Evolutionary conservation across 176 grass and related monocot genomes (phyloP), one percentile per base, ranked within the genome.

Genomic region (Carex parvula): DNA sequence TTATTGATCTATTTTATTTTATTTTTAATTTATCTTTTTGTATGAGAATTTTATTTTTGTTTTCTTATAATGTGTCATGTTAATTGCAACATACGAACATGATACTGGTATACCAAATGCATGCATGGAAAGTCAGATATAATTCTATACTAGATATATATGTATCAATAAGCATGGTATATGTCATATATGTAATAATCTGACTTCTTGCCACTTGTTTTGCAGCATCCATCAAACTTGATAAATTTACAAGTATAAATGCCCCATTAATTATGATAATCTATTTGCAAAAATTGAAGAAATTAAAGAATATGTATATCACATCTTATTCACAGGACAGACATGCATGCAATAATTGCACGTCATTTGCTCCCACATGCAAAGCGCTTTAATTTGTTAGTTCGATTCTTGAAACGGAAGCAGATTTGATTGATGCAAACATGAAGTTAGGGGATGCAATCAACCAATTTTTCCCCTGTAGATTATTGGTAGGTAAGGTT

Each of bases 381-480:
- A 64, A 56, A 80, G 16, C 14, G 8, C 30, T 80, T 61, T 67
- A 5, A 1, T 30, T 59, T 26, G 52, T 39, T 80, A n/a, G 22
- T 64, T 65, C 50, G 57, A 64, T 62, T 37, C 12, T 64, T 64
- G 20, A 37, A 65, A 14, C 20, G 32, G 57, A 81, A 81, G 76
- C 76, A 60, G 76, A 81, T 64, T 46, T 64, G 56, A 65, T 81
- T 81, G 56, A 81, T 60, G 20, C 41, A 55, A 79, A 79, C 75
- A 17, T 37, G 22, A 59, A 67, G 9, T 16, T 35, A 8, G 1
- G 30, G 30, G 17, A 21, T 39, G 37, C 37, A 39, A 39, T 39
- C 53, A 35, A 79, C 20, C 70, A 74, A 20, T 20, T 44, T 74
- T 11, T 20, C 6, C 70, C 20, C 17, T 9, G 35, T 74, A 44